These are phyloP conservation scores for Sugiyamaella grinbergsii DNA, from an alignment of 1,139 yeast species.

Conservation along the genomic window DNA sequence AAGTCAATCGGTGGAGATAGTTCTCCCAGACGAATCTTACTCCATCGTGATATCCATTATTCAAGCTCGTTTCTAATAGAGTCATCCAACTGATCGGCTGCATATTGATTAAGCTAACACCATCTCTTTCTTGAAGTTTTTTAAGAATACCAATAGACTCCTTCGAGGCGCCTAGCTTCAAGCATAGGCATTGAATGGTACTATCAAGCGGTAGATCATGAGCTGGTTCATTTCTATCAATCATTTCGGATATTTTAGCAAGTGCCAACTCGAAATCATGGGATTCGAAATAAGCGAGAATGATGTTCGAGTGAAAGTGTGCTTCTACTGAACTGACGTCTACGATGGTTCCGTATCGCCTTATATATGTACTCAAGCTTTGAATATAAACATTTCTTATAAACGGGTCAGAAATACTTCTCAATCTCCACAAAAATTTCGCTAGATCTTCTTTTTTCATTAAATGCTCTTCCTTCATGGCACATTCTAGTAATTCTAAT, in stretches of 20 bases:
- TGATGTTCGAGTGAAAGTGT: conserved; percentile 10
- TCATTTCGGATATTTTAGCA: not conserved
- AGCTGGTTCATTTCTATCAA: not conserved
- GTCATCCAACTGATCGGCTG: conserved; percentile 15
- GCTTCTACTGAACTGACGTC: not conserved
- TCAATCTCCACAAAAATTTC: conserved; percentile 19
- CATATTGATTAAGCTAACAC: not conserved
- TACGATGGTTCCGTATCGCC: not conserved
- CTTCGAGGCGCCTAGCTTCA: not conserved
- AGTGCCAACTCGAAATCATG: conserved; percentile 17
- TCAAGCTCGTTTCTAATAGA: conserved; percentile 11
- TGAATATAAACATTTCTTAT: conserved; percentile 16
- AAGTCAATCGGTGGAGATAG: conserved; percentile 1
- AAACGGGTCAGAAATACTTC: conserved; percentile 22
- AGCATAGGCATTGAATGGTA: not conserved
- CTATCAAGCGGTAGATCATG: conserved; percentile 1
- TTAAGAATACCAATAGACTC: conserved; percentile 9
- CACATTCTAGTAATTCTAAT: conserved; percentile 8
- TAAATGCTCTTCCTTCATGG: not conserved
- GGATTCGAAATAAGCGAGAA: conserved; percentile 19
- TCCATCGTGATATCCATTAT: conserved; percentile 3
- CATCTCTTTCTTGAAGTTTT: not conserved
- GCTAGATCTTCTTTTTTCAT: conserved; percentile 14
- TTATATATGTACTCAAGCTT: not conserved
- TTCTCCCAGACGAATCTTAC: conserved; percentile 16